Evolutionary conservation across 164 flowering plant genomes (phyloP).

Genomic region (Litsea cubeba): DNA sequence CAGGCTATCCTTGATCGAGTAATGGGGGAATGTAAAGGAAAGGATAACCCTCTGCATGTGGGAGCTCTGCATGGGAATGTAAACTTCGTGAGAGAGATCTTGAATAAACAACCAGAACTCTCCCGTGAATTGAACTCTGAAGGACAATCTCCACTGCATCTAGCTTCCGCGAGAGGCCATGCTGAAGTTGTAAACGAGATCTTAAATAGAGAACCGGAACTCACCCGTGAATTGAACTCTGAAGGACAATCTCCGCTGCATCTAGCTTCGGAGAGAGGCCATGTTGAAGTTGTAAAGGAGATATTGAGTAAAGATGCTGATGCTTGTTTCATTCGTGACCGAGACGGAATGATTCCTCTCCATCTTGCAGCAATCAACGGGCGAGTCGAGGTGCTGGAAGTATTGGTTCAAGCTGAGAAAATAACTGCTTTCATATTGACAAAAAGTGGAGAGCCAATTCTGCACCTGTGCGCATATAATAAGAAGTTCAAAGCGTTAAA

Average conservation of each 20-base stretch:
- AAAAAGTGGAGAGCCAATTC: neutral
- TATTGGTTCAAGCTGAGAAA: neutral
- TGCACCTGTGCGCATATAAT: neutral
- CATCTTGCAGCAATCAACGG: conserved; percentile 1
- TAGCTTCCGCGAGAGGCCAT: too few relatives aligned
- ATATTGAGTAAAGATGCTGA: too few relatives aligned
- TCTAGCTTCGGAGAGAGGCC: too few relatives aligned
- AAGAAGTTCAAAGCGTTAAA: neutral
- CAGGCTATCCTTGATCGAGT: conserved; percentile 15
- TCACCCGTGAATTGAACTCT: too few relatives aligned
- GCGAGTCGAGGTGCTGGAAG: neutral
- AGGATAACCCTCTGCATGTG: conserved; percentile 12
- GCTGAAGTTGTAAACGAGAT: too few relatives aligned
- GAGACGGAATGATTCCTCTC: conserved; percentile 2
- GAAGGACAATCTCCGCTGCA: too few relatives aligned
- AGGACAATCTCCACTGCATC: too few relatives aligned
- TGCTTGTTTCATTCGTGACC: neutral
- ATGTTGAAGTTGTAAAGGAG: too few relatives aligned
- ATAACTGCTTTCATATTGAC: neutral
- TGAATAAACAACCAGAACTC: too few relatives aligned
- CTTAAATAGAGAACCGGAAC: too few relatives aligned
- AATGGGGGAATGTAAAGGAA: neutral
- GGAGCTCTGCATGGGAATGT: neutral
- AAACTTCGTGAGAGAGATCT: neutral
- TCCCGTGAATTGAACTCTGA: too few relatives aligned